Percentiles rank a stretch among this genome's conserved stretches.
Conservation (phyloP, 192 early-diverging fungal species). For the Lobosporangium transversale region DNA sequence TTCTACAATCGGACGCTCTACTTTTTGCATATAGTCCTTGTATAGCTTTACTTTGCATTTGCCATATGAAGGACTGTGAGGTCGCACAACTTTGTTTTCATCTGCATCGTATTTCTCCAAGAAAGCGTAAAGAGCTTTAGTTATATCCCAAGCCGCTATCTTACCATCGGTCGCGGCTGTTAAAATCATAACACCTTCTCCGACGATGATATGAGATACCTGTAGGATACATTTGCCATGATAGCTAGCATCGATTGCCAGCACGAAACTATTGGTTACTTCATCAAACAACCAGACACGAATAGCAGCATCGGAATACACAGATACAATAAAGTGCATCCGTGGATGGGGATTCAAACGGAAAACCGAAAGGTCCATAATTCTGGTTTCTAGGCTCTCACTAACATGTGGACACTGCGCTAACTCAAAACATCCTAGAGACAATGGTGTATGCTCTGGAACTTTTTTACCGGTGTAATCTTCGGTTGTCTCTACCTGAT, state of each 20-base stretch:
- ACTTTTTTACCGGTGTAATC: slow-evolving; percentile 15
- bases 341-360: slow-evolving; percentile 7
- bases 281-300: slow-evolving; percentile 73
- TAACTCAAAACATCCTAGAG: slow-evolving; percentile 32
- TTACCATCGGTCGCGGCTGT: slow-evolving; percentile 67
- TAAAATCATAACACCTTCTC: slow-evolving; percentile 57
- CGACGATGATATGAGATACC: slow-evolving; percentile 49
- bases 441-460: slow-evolving; percentile 39
- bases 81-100: slow-evolving; percentile 2
- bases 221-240: slow-evolving; percentile 76
- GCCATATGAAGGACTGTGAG: slow-evolving; percentile 11
- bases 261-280: slow-evolving; percentile 52
- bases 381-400: slow-evolving; percentile 70
- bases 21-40: slow-evolving; percentile 19
- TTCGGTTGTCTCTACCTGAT: slow-evolving; percentile 25
- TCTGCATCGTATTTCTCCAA: slow-evolving; percentile 8
- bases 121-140: slow-evolving; percentile 26
- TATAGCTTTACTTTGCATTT: slow-evolving; percentile 3
- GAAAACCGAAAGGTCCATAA: slow-evolving; percentile 78
- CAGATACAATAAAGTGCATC: slow-evolving; percentile 69
- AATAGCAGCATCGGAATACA: slow-evolving; percentile 75
- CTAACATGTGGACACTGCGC: slow-evolving; percentile 54
- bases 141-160: slow-evolving; percentile 63
- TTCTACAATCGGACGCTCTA: slow-evolving; percentile 8
- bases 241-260: slow-evolving; percentile 59